phyloP scores from a whole-genome alignment of 2,329 filamentous ascomycete species.

The Botrytis elliptica region DNA sequence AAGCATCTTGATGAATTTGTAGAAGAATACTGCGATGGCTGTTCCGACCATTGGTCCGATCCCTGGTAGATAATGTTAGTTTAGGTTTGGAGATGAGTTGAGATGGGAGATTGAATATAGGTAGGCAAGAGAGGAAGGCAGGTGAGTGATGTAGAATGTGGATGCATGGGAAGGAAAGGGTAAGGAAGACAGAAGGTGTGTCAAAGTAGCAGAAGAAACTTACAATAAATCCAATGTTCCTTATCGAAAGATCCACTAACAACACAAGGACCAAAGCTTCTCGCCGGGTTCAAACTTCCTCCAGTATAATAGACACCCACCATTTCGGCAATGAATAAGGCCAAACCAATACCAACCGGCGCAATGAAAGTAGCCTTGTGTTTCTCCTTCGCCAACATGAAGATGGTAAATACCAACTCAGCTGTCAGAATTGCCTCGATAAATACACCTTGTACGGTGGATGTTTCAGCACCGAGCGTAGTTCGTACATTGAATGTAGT shows the following conservation, averaged over 20 bases:
- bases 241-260: constrained; percentile 44
- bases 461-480: constrained; percentile 43
- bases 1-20: constrained; percentile 50
- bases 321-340: constrained; percentile 48
- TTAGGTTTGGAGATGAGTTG: not conserved
- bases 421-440: constrained; percentile 51
- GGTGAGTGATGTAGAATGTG: not conserved
- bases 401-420: constrained; percentile 50
- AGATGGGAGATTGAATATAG: no score
- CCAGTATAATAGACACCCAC: constrained; percentile 50
- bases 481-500: constrained; percentile 50
- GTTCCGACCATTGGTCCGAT: constrained; percentile 52
- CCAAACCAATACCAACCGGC: constrained; percentile 48
- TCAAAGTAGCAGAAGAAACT: not conserved
- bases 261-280: constrained; percentile 49
- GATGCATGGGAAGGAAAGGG: not conserved
- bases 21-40: constrained; percentile 49
- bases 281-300: constrained; percentile 49
- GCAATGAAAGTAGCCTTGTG: constrained; percentile 49
- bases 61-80: constrained; percentile 33
- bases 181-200: not conserved
- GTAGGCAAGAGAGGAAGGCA: not conserved
- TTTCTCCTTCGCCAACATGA: constrained; percentile 52
- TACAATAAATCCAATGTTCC: constrained; percentile 50
- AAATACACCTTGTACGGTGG: constrained; percentile 47